Evolutionary conservation across 805 yeast species (phyloP), one percentile per base, ranked within the genome.

Genomic region (Cyberlindnera mycetangii): DNA sequence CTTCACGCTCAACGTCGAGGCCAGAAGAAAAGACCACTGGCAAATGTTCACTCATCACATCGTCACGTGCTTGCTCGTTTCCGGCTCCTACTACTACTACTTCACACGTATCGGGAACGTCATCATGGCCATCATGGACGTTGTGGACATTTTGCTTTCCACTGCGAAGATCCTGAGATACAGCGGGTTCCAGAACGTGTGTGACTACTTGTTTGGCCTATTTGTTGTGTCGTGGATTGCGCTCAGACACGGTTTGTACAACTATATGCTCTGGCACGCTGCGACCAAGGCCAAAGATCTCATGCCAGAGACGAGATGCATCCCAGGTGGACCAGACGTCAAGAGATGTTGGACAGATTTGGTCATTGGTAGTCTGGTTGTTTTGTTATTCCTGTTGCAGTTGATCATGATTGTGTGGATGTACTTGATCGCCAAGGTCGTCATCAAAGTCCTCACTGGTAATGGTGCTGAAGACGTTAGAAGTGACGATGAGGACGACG

Each of bases 21-120:
- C 78, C 48, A 77, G 74, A 50, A 77, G 97, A 50, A 88, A 88
- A 60, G 97, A 89, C 61, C 81, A 86, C 61, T 64, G 66, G 54
- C 96, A 89, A 65, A 89, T 89, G 97, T 79, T 89, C 58, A 68
- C 82, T 37, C 97, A 89, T 62, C 97, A 89, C 64, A 79, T 90
- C 45, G 81, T 90, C 45, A 89, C 97, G 1, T 74, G 81, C 54
- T 54, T 70, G 18, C 72, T 89, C 44, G 74, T 85, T 21, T 61
- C 74, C 11, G 92, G 93, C 2, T 83, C 93, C 1, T 89, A 89
- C 63, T 71, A 69, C 58, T 80, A 78, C 60, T 81, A 85, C 65
- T 85, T 81, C 64, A 78, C 83, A 27, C 74, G 87, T 30, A 76
- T 87, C 44, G 97, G 97, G 24, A 87, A 88, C 64, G 74, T 83